Conservation (phyloP, 2,329 filamentous ascomycete species). For the Cercospora nicotianae region DNA sequence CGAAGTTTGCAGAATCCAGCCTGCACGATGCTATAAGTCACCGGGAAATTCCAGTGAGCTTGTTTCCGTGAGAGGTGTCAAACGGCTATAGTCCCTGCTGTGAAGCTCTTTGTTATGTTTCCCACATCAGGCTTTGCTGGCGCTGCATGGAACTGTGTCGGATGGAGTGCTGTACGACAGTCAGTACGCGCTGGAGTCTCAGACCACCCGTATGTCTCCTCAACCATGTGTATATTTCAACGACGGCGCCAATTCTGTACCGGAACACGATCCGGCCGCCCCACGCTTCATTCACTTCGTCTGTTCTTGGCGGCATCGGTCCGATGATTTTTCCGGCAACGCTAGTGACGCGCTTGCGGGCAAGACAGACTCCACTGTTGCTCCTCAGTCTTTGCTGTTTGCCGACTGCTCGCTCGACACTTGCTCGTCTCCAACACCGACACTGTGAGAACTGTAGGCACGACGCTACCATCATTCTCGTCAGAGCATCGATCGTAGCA, state of each 20-base stretch:
- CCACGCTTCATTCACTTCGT: background rate
- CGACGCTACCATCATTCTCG: background rate
- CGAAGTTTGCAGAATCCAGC: background rate
- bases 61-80: too few species aligned
- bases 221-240: background rate
- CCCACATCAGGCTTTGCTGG: background rate
- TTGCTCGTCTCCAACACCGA: background rate
- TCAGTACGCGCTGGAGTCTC: background rate
- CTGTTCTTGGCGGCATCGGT: background rate
- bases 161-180: background rate
- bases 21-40: background rate
- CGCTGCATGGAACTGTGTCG: background rate
- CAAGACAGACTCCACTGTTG: background rate
- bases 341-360: background rate
- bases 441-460: background rate
- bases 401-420: background rate
- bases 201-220: background rate
- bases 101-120: background rate
- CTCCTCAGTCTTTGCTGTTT: background rate
- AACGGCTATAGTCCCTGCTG: too few species aligned
- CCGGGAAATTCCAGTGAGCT: too few species aligned
- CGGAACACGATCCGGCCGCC: background rate
- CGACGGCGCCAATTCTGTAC: background rate
- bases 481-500: background rate
- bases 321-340: background rate